phyloP scores from a whole-genome alignment of 2,329 filamentous ascomycete genomes.

The Penicillium brasilianum region DNA sequence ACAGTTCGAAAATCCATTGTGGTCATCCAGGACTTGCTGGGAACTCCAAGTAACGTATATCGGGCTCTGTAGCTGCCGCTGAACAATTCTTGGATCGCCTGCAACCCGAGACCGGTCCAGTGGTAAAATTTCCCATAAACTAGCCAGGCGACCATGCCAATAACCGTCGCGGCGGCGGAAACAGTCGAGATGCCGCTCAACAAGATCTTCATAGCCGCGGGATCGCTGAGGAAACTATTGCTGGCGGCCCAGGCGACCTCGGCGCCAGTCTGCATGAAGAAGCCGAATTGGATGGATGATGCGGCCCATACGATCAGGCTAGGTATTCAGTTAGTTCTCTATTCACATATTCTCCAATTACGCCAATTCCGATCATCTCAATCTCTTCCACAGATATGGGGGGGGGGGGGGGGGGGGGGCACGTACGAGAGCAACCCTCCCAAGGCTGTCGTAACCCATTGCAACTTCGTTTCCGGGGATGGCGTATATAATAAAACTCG shows the following conservation, averaged over 20 bases:
- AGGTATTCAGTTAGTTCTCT: background rate
- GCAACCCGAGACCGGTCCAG: conserved; percentile 29
- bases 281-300: conserved; percentile 44
- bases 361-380: background rate
- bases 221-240: conserved; percentile 42
- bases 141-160: conserved; percentile 37
- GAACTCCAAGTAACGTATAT: conserved; percentile 26
- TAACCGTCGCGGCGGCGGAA: conserved; percentile 30
- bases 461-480: conserved; percentile 25
- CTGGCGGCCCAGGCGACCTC: conserved; percentile 47
- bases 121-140: conserved; percentile 38
- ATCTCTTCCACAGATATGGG: background rate
- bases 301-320: conserved; percentile 25
- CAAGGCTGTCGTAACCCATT: conserved; percentile 32
- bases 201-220: conserved; percentile 45
- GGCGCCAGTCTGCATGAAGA: conserved; percentile 48
- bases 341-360: background rate
- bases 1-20: conserved; percentile 26
- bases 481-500: conserved; percentile 37
- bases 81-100: conserved; percentile 28
- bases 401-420: no score
- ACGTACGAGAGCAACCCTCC: conserved; percentile 40
- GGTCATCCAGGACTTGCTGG: conserved; percentile 27
- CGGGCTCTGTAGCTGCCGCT: conserved; percentile 23
- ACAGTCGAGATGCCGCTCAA: conserved; percentile 42